Conservation (phyloP, 2,329 filamentous ascomycete genomes). For the Capronia americana region DNA sequence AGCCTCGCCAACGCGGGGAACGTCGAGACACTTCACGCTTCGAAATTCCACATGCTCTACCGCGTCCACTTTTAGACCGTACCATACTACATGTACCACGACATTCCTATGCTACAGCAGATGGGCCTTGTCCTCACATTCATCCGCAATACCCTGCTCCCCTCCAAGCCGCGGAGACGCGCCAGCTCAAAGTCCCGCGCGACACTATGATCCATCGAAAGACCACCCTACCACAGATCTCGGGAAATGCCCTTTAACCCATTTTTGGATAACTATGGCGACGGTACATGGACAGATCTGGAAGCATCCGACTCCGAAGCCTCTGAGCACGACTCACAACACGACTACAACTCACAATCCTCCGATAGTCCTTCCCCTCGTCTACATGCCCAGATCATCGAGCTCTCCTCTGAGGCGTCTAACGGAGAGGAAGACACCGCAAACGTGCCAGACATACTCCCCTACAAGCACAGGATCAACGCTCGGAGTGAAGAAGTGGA, state of each 20-base stretch:
- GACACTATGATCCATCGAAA: neutral
- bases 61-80: neutral
- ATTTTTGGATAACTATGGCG: neutral
- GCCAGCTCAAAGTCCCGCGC: neutral
- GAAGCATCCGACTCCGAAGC: slow-evolving; percentile 4
- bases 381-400: neutral
- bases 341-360: neutral
- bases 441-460: neutral
- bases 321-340: neutral
- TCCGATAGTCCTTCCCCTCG: slow-evolving; percentile 6
- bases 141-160: neutral
- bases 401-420: neutral
- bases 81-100: neutral
- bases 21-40: neutral
- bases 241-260: slow-evolving; percentile 3
- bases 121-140: neutral
- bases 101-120: neutral
- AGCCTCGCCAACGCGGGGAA: slow-evolving; percentile 14
- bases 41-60: neutral
- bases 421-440: neutral
- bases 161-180: neutral
- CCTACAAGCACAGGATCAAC: neutral
- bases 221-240: neutral
- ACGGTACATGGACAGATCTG: slow-evolving; percentile 6
- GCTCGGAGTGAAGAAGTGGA: neutral